These are phyloP conservation scores for Lenwebbia sp. DNA, from an alignment of 345 rosid genomes.

Conservation along the genomic window DNA sequence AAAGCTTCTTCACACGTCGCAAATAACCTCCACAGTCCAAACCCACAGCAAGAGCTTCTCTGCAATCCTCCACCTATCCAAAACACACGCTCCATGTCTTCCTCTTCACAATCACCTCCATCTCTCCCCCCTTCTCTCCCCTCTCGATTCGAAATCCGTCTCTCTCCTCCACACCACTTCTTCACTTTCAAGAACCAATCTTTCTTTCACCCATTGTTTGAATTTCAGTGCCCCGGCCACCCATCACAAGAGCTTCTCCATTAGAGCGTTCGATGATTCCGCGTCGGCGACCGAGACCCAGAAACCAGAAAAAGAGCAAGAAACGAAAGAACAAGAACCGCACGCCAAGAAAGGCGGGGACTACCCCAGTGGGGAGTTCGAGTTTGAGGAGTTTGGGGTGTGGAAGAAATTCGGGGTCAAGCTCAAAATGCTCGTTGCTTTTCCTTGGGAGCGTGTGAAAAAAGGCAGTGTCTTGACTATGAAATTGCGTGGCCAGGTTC, in stretches of 20 bases:
- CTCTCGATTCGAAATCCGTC: slow-evolving; percentile 7
- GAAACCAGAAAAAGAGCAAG: slow-evolving; percentile 4
- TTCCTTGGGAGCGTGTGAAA: slow-evolving; percentile 84
- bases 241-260: slow-evolving; percentile 19
- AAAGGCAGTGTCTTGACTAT: slow-evolving; percentile 74
- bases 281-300: slow-evolving; percentile 25
- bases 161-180: neutral
- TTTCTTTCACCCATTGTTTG: neutral
- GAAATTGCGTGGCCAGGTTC: slow-evolving; percentile 95
- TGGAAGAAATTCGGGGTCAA: slow-evolving; percentile 62
- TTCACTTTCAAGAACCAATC: neutral
- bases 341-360: slow-evolving; percentile 14
- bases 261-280: slow-evolving; percentile 61
- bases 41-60: slow-evolving; percentile 8
- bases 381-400: slow-evolving; percentile 28
- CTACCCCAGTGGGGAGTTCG: slow-evolving; percentile 72
- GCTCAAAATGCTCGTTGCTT: slow-evolving; percentile 67
- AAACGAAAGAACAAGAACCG: slow-evolving; percentile 3
- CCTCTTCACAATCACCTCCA: neutral
- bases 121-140: slow-evolving; percentile 3
- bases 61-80: slow-evolving; percentile 9
- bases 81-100: neutral
- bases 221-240: neutral
- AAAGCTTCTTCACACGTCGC: slow-evolving; percentile 42
- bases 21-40: slow-evolving; percentile 17